These are phyloP conservation scores for Cyathus striatus DNA, from an alignment of 768 basidiomycete species.

Conservation along the genomic window DNA sequence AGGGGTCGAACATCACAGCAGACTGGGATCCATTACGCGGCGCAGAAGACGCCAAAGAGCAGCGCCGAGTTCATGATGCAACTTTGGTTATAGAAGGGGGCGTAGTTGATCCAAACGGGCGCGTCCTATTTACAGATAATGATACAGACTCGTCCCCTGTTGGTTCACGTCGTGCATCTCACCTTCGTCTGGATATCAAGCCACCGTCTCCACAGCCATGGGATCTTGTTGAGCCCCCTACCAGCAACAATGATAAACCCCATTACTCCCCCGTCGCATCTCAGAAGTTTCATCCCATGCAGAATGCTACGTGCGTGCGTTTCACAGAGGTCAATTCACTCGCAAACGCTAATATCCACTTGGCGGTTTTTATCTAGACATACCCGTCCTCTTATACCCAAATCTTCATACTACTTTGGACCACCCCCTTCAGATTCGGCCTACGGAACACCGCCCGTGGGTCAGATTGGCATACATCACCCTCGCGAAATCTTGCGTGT, in stretches of 20 bases:
- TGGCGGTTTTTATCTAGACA: no score
- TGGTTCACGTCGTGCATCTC: slow-evolving; percentile 29
- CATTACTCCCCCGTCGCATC: slow-evolving; percentile 41
- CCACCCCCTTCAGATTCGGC: slow-evolving; percentile 74
- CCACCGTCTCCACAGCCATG: slow-evolving; percentile 59
- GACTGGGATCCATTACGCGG: slow-evolving; percentile 3
- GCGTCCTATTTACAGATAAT: slow-evolving; percentile 15
- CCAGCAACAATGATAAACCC: slow-evolving; percentile 29
- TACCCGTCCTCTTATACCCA: slow-evolving; percentile 55
- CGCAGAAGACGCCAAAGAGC: not conserved
- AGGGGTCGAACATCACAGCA: slow-evolving; percentile 1
- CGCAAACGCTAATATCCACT: no score
- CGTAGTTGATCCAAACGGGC: slow-evolving; percentile 19
- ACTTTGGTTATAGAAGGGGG: slow-evolving; percentile 10
- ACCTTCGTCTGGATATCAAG: slow-evolving; percentile 46
- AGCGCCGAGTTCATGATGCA: not conserved
- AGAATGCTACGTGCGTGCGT: slow-evolving; percentile 35
- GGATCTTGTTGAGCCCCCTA: slow-evolving; percentile 53
- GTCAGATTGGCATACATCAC: slow-evolving; percentile 83
- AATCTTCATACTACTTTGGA: slow-evolving; percentile 82
- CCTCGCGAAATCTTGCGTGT: slow-evolving; percentile 90
- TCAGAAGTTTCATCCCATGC: slow-evolving; percentile 37
- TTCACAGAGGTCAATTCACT: slow-evolving; percentile 2
- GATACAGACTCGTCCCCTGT: no score
- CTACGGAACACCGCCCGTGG: slow-evolving; percentile 75